Evolutionary conservation across 768 basidiomycete species (phyloP).

Genomic region (Boletus coccyginus): DNA sequence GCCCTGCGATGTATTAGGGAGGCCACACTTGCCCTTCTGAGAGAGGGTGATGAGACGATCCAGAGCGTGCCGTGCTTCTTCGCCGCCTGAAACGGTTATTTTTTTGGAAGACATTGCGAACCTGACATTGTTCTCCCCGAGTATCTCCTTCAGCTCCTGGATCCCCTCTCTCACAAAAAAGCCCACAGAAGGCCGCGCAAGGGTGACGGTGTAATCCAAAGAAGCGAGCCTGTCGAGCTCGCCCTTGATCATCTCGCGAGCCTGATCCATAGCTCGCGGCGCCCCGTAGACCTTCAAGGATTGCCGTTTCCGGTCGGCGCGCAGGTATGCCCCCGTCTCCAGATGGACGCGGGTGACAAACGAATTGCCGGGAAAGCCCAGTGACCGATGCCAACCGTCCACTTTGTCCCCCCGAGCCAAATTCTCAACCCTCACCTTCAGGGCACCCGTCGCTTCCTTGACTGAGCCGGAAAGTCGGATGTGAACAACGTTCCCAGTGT

Average conservation of each 20-base stretch:
- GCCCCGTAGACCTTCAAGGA: slow-evolving; percentile 48
- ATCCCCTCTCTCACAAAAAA: no score
- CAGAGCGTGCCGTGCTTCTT: slow-evolving; percentile 50
- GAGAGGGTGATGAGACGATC: slow-evolving; percentile 44
- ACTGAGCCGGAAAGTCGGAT: slow-evolving; percentile 51
- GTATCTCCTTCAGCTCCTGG: no score
- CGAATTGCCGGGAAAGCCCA: slow-evolving; percentile 25
- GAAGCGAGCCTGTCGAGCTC: slow-evolving; percentile 49
- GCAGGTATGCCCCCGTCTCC: slow-evolving; percentile 42
- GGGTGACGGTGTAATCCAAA: slow-evolving; percentile 38
- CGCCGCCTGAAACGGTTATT: slow-evolving; percentile 54
- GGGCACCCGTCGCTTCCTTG: slow-evolving; percentile 49
- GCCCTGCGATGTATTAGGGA: slow-evolving; percentile 1
- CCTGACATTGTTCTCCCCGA: no score
- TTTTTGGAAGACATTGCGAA: slow-evolving; percentile 32
- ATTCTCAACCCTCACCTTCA: slow-evolving; percentile 61
- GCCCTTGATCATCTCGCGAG: slow-evolving; percentile 41
- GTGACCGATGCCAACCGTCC: slow-evolving; percentile 49
- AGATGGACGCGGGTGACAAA: slow-evolving; percentile 36
- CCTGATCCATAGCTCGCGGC: slow-evolving; percentile 36
- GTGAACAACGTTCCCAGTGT: slow-evolving; percentile 26
- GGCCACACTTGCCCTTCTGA: slow-evolving; percentile 16
- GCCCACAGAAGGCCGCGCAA: slow-evolving; percentile 29
- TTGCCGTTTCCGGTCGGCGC: slow-evolving; percentile 44
- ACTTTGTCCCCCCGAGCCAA: slow-evolving; percentile 51